These are phyloP conservation scores for Entomortierella lignicola DNA, from an alignment of 192 early-diverging fungal species.

Conservation along the genomic window DNA sequence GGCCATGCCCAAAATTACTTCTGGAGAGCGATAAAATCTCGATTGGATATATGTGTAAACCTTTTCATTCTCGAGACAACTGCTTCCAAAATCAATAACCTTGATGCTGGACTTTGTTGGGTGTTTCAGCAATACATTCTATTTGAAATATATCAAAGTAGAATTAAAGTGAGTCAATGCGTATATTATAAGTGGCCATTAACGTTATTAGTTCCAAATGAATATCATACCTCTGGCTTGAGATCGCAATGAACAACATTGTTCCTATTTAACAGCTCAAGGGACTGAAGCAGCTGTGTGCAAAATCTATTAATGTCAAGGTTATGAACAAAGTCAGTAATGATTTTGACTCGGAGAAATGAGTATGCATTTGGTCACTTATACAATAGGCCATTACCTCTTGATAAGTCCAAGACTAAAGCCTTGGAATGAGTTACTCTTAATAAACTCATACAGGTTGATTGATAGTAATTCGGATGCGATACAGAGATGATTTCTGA, in stretches of 20 bases:
- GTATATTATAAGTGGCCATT: too few species aligned
- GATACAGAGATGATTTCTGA: conserved; percentile 95
- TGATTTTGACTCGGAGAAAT: too few species aligned
- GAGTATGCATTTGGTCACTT: too few species aligned
- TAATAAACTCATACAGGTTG: conserved; percentile 97
- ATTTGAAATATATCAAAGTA: background rate
- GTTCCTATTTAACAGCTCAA: conserved; percentile 76
- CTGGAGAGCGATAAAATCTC: conserved; percentile 96
- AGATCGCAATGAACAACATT: conserved; percentile 96
- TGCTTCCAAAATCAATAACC: conserved; percentile 98
- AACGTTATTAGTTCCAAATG: background rate
- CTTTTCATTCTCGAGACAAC: conserved; percentile 91
- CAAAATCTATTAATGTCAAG: conserved; percentile 66
- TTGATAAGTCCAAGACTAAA: conserved; percentile 81
- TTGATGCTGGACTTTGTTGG: conserved; percentile 84
- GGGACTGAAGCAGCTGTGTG: conserved; percentile 84
- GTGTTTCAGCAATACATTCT: conserved; percentile 87
- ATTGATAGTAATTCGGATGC: conserved; percentile 92
- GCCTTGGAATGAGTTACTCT: conserved; percentile 91
- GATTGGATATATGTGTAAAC: conserved; percentile 98
- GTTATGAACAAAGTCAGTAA: background rate
- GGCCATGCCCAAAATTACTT: conserved; percentile 94
- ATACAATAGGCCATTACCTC: conserved; percentile 47
- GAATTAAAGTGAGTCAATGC: too few species aligned
- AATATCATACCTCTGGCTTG: conserved; percentile 90